These are phyloP conservation scores for Fusarium sp. DNA, from an alignment of 2,329 filamentous ascomycete genomes.

Conservation along the genomic window DNA sequence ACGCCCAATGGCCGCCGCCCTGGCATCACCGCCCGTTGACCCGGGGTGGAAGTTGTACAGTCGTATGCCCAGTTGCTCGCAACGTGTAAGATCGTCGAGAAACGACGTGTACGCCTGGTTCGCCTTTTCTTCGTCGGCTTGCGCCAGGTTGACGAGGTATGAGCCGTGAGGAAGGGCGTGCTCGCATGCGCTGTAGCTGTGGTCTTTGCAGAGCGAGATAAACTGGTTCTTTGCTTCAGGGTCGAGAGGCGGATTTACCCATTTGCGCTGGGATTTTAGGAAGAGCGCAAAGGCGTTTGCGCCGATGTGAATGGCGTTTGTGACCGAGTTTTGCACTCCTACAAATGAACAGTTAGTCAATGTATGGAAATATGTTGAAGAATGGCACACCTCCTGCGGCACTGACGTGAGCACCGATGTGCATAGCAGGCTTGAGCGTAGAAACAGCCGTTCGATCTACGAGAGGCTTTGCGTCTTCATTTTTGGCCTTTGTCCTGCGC, in stretches of 20 bases:
- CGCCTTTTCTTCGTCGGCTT: constrained; percentile 80
- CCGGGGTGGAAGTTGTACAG: constrained; percentile 99
- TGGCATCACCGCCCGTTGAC: constrained; percentile 74
- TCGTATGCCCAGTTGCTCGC: constrained; percentile 83
- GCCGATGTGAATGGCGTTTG: constrained; percentile 81
- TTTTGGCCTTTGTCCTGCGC: constrained; percentile 52
- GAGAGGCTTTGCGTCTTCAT: constrained; percentile 66
- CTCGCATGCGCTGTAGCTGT: constrained; percentile 74
- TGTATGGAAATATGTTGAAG: constrained; percentile 1
- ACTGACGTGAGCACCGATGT: constrained; percentile 92
- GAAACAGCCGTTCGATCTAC: constrained; percentile 70
- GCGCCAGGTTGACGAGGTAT: constrained; percentile 95
- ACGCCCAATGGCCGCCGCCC: constrained; percentile 75
- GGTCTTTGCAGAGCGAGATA: constrained; percentile 69
- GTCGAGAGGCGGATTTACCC: constrained; percentile 82
- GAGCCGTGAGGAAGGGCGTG: constrained; percentile 92
- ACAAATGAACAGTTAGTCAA: constrained; percentile 4
- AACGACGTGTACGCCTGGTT: constrained; percentile 87
- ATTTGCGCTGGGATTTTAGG: constrained; percentile 95
- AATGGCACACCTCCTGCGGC: constrained; percentile 76
- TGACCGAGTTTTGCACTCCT: constrained; percentile 90
- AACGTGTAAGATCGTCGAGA: constrained; percentile 85
- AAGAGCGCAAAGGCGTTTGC: constrained; percentile 95
- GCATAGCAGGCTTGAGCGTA: constrained; percentile 74
- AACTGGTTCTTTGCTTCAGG: constrained; percentile 75